Percentiles rank a stretch among this genome's conserved stretches.
phyloP scores from a whole-genome alignment of 495 filamentous ascomycete species.

The Penicillium coffeae region DNA sequence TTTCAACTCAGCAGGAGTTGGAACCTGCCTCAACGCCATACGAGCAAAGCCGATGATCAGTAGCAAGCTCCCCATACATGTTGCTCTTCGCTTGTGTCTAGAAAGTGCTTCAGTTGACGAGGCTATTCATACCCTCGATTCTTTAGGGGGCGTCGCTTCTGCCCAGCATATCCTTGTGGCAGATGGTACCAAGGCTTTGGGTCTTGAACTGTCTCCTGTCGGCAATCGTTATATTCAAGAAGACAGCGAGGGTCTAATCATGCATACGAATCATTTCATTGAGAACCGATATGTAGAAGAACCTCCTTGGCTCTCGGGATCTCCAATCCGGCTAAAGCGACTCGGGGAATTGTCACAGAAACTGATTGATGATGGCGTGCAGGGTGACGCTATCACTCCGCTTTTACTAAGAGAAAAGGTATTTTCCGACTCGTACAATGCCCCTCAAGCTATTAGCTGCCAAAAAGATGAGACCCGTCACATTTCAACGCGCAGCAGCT shows the following conservation, averaged over 20 bases:
- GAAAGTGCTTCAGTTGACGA: slow-evolving; percentile 50
- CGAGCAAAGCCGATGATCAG: slow-evolving; percentile 53
- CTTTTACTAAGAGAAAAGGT: slow-evolving; percentile 23
- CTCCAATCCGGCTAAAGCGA: slow-evolving; percentile 44
- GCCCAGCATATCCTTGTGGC: slow-evolving; percentile 60
- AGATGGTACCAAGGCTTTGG: slow-evolving; percentile 49
- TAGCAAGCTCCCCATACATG: slow-evolving; percentile 56
- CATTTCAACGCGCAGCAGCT: slow-evolving; percentile 14
- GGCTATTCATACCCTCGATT: slow-evolving; percentile 47
- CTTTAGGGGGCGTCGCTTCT: slow-evolving; percentile 52
- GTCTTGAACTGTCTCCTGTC: slow-evolving; percentile 55
- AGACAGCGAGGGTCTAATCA: slow-evolving; percentile 45
- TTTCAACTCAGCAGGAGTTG: slow-evolving; percentile 58
- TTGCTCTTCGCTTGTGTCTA: slow-evolving; percentile 57
- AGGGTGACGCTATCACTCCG: slow-evolving; percentile 18
- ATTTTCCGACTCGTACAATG: slow-evolving; percentile 35
- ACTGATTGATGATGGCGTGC: slow-evolving; percentile 21
- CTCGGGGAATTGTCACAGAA: slow-evolving; percentile 36
- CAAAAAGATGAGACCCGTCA: slow-evolving; percentile 20
- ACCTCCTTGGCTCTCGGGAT: slow-evolving; percentile 53
- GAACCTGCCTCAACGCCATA: slow-evolving; percentile 66
- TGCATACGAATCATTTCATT: slow-evolving; percentile 64
- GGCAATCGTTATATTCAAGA: slow-evolving; percentile 49
- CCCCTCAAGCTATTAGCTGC: slow-evolving; percentile 33
- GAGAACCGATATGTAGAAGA: slow-evolving; percentile 46